phyloP scores from a whole-genome alignment of 345 rosid genomes.

The Rhizophora apiculata region DNA sequence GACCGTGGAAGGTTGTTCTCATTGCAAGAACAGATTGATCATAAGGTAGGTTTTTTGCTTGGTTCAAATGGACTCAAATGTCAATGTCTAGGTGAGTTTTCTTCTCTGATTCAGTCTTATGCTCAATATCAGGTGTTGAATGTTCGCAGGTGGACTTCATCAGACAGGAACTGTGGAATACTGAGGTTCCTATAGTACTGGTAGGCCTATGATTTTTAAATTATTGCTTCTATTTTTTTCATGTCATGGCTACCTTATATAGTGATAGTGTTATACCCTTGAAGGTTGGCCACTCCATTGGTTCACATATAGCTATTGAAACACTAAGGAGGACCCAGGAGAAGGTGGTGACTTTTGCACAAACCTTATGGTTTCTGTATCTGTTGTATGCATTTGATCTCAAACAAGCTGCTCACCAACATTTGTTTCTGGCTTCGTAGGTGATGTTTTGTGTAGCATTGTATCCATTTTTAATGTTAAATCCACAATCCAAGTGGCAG shows the following conservation, averaged over 20 bases:
- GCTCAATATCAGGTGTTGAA: conserved; percentile 13
- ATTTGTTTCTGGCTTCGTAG: conserved; percentile 33
- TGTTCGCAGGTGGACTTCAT: conserved; percentile 62
- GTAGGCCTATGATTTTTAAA: conserved; percentile 31
- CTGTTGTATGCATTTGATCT: conserved; percentile 1
- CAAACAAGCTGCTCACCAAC: neutral
- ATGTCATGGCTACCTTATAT: neutral
- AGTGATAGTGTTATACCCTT: conserved; percentile 10
- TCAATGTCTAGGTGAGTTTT: too few relatives aligned
- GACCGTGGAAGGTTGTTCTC: conserved; percentile 58
- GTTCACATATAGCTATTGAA: conserved; percentile 65
- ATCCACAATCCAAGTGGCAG: conserved; percentile 52
- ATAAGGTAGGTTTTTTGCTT: conserved; percentile 40
- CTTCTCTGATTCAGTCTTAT: neutral
- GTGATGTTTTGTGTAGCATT: conserved; percentile 55
- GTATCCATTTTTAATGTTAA: conserved; percentile 72
- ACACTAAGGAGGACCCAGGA: conserved; percentile 47
- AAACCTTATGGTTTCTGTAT: conserved; percentile 7
- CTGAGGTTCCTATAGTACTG: conserved; percentile 61
- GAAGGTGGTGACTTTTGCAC: conserved; percentile 40
- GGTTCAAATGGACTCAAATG: too few relatives aligned
- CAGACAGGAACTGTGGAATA: conserved; percentile 49
- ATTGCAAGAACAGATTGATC: conserved; percentile 65
- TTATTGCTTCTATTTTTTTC: neutral
- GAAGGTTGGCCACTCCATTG: conserved; percentile 91